Evolutionary conservation across 225 moss, liverwort and hornwort genomes (phyloP).

Genomic region (Marchantia paleacea): DNA sequence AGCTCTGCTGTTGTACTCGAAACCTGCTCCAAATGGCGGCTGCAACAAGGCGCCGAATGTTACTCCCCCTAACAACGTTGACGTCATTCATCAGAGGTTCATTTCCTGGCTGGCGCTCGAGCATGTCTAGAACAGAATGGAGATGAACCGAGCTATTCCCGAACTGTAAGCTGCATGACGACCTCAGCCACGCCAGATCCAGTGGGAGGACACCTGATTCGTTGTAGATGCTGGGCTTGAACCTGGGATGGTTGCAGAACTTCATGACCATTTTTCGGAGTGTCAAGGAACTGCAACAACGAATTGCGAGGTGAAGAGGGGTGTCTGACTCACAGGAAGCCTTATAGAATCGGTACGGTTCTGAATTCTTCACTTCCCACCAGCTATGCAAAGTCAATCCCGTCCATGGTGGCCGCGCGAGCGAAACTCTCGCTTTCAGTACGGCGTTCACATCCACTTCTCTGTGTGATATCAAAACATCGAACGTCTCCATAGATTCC

Average conservation of each 20-base stretch:
- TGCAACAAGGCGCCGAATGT: background rate
- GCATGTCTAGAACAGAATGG: background rate
- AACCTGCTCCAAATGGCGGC: no score
- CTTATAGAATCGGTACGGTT: background rate
- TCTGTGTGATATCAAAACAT: background rate
- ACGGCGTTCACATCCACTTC: background rate
- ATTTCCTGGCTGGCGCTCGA: background rate
- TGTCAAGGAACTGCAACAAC: background rate
- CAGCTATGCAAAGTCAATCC: background rate
- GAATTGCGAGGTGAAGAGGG: slow-evolving; percentile 9
- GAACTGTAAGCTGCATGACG: no score
- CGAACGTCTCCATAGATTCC: background rate
- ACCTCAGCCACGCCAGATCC: background rate
- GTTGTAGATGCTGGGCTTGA: slow-evolving; percentile 7
- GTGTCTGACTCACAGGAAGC: background rate
- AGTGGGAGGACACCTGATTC: background rate
- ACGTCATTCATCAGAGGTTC: background rate
- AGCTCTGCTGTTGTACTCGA: background rate
- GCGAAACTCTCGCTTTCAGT: background rate
- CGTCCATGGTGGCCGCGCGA: background rate
- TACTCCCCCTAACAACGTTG: background rate
- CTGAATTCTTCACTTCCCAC: background rate
- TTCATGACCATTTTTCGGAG: background rate
- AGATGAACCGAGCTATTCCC: background rate
- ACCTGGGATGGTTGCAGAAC: slow-evolving; percentile 7